phyloP scores from a whole-genome alignment of 2,329 filamentous ascomycete genomes.

The Dothistroma septosporum region DNA sequence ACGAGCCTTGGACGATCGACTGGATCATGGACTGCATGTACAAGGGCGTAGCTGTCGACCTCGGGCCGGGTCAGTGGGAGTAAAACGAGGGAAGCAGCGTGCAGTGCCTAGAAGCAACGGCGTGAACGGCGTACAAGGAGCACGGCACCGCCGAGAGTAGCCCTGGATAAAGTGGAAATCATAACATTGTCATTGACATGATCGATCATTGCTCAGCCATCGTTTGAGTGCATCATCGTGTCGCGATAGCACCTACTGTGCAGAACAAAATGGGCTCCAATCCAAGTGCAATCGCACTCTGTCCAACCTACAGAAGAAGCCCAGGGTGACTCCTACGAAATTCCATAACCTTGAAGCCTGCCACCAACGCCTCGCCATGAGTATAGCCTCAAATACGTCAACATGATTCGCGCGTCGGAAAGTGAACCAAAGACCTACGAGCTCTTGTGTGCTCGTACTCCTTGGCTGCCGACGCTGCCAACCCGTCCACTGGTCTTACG shows the following conservation, averaged over 20 bases:
- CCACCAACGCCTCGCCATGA: slow-evolving; percentile 17
- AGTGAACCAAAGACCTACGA: slow-evolving; percentile 14
- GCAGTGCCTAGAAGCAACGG: neutral
- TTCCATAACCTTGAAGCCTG: slow-evolving; percentile 1
- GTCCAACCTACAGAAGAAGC: neutral
- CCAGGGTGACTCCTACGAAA: neutral
- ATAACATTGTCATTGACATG: slow-evolving; percentile 1
- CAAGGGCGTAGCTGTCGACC: slow-evolving; percentile 13
- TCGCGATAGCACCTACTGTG: neutral
- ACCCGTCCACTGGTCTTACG: slow-evolving; percentile 51
- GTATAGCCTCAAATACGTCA: slow-evolving; percentile 10
- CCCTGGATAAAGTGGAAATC: neutral
- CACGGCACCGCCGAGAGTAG: neutral
- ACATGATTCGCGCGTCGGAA: slow-evolving; percentile 1
- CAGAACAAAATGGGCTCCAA: neutral
- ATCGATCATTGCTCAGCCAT: neutral
- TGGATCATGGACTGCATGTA: slow-evolving; percentile 19
- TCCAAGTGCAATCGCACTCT: slow-evolving; percentile 1
- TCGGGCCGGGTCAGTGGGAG: slow-evolving; percentile 16
- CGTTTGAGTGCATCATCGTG: neutral
- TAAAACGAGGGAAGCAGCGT: neutral
- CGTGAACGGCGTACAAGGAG: neutral
- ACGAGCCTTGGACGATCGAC: slow-evolving; percentile 21
- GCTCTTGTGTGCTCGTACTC: slow-evolving; percentile 20
- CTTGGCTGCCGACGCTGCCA: slow-evolving; percentile 38